phyloP scores from a whole-genome alignment of 108 stramenopile species.

The Cyclotella sp. region DNA sequence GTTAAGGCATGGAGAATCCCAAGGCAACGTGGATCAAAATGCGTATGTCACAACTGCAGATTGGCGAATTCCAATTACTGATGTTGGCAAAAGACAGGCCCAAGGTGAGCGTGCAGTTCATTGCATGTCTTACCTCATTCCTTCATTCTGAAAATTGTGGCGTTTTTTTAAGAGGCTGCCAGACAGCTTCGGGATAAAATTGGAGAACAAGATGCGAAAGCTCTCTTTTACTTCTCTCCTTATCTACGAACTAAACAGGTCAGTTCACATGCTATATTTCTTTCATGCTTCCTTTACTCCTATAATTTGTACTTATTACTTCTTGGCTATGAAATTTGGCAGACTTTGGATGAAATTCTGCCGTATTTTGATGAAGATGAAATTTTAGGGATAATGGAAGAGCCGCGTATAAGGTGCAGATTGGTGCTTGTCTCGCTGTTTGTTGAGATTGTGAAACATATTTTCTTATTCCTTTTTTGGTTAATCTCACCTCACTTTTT shows the following conservation, averaged over 20 bases:
- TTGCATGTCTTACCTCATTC: conserved; percentile 51
- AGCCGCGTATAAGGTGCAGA: conserved; percentile 61
- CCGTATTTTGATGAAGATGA: conserved; percentile 46
- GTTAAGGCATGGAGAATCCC: conserved; percentile 73
- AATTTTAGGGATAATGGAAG: conserved; percentile 65
- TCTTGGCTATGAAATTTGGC: neutral
- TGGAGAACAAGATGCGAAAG: conserved; percentile 37
- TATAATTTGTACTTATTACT: neutral
- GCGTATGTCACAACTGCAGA: conserved; percentile 70
- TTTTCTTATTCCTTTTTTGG: neutral
- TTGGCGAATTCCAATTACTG: conserved; percentile 74
- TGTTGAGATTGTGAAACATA: neutral
- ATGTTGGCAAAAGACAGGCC: conserved; percentile 41
- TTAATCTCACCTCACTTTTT: too few species aligned
- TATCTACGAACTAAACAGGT: conserved; percentile 61
- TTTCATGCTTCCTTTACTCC: neutral
- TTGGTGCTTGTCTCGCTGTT: neutral
- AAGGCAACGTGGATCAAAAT: conserved; percentile 78
- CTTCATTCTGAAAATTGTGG: conserved; percentile 59
- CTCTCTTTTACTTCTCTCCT: conserved; percentile 55
- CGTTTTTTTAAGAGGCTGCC: conserved; percentile 54
- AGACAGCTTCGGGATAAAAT: conserved; percentile 42
- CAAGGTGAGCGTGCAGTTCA: conserved; percentile 38
- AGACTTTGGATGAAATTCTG: conserved; percentile 49
- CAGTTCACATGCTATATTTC: neutral